Percentiles rank a stretch among this genome's conserved stretches.
phyloP scores from a whole-genome alignment of 2,329 filamentous ascomycete species.

The Neobulgaria alba region DNA sequence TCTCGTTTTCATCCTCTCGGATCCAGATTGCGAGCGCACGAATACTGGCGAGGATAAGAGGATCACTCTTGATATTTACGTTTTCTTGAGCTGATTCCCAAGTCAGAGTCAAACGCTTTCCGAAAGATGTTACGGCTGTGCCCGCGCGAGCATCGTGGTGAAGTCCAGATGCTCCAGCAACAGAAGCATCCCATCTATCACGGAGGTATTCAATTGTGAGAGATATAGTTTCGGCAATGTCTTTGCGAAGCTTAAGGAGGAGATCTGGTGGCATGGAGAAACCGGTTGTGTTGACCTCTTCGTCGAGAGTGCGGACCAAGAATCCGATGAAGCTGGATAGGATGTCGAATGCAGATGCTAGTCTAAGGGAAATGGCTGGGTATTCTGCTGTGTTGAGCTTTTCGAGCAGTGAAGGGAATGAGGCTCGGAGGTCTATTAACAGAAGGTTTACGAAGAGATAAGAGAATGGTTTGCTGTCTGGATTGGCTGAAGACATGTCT shows the following conservation, averaged over 20 bases:
- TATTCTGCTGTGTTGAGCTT: conserved; percentile 50
- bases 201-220: conserved; percentile 56
- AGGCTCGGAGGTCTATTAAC: conserved; percentile 56
- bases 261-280: conserved; percentile 47
- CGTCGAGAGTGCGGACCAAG: conserved; percentile 46
- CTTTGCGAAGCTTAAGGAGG: conserved; percentile 51
- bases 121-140: conserved; percentile 36
- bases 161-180: conserved; percentile 53
- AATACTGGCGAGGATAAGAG: conserved; percentile 50
- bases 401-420: conserved; percentile 50
- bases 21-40: conserved; percentile 56
- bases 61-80: conserved; percentile 41
- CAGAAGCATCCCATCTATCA: conserved; percentile 60
- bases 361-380: conserved; percentile 38
- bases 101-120: conserved; percentile 39
- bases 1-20: conserved; percentile 57
- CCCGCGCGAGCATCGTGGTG: conserved; percentile 46
- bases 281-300: conserved; percentile 27
- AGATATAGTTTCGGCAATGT: conserved; percentile 55
- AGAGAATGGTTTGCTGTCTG: conserved; percentile 44
- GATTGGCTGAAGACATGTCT: conserved; percentile 24
- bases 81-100: conserved; percentile 48
- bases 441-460: conserved; percentile 58
- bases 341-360: conserved; percentile 55
- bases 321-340: conserved; percentile 50